These are phyloP conservation scores for Tricholoma furcatifolium DNA, from an alignment of 768 basidiomycete species.

Conservation along the genomic window DNA sequence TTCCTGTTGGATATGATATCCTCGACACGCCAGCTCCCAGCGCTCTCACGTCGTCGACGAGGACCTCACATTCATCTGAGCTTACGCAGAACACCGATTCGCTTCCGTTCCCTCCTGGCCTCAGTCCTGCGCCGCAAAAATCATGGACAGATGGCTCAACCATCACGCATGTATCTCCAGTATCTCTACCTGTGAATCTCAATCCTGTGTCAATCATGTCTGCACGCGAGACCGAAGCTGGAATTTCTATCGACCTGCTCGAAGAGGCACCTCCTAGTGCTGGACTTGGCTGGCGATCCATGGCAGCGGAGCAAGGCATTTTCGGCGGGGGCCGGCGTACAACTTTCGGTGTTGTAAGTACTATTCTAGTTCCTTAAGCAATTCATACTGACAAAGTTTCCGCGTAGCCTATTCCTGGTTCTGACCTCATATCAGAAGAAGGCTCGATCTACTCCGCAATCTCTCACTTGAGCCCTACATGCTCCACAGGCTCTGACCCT, in stretches of 20 bases:
- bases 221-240: conserved; percentile 27
- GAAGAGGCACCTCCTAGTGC: conserved; percentile 70
- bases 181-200: conserved; percentile 4
- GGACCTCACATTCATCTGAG: conserved; percentile 32
- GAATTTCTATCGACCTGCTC: conserved; percentile 54
- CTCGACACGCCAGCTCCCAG: conserved; percentile 60
- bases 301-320: conserved; percentile 38
- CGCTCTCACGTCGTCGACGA: conserved; percentile 36
- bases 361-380: conserved; percentile 7
- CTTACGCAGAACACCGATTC: conserved; percentile 29
- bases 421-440: conserved; percentile 51
- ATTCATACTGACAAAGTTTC: conserved; percentile 12
- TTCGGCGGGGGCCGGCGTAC: conserved; percentile 25
- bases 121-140: conserved; percentile 27
- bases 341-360: conserved; percentile 65
- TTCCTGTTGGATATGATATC: conserved; percentile 35
- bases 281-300: conserved; percentile 56
- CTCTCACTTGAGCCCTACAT: conserved; percentile 51
- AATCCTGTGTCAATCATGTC: conserved; percentile 13
- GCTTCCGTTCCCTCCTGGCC: conserved; percentile 35
- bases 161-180: conserved; percentile 10
- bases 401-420: conserved; percentile 41
- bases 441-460: conserved; percentile 66
- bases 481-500: conserved; percentile 54
- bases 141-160: conserved; percentile 30